Evolutionary conservation across 1,284 basidiomycete species (phyloP).

Genomic region (Sanghuangporus weigelae): DNA sequence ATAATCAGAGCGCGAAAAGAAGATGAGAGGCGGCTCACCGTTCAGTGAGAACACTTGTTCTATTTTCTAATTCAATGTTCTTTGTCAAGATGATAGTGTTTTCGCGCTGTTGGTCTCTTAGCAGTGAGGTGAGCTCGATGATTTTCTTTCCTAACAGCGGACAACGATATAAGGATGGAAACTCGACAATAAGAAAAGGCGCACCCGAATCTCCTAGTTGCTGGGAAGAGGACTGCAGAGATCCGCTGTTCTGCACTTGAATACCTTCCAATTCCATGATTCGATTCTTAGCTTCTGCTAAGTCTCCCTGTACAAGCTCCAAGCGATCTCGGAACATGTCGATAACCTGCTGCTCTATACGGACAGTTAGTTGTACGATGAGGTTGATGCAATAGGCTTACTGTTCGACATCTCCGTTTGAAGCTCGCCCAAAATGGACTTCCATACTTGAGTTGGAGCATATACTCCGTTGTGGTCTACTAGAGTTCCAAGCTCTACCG

Average conservation of each 20-base stretch:
- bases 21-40: background rate
- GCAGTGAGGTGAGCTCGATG: background rate
- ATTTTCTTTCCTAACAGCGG: background rate
- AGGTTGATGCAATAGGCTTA: background rate
- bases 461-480: slow-evolving; percentile 3
- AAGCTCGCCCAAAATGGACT: slow-evolving; percentile 6
- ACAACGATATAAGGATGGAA: background rate
- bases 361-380: background rate
- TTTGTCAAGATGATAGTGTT: slow-evolving; percentile 2
- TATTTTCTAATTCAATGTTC: slow-evolving; percentile 6
- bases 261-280: slow-evolving; percentile 10
- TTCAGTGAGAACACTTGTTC: background rate
- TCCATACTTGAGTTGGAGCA: slow-evolving; percentile 11
- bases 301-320: slow-evolving; percentile 14
- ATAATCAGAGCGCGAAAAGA: background rate
- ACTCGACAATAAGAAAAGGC: background rate
- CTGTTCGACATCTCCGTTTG: slow-evolving; percentile 6
- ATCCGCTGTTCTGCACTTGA: background rate
- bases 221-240: background rate
- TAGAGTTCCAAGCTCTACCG: slow-evolving; percentile 5
- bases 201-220: slow-evolving; percentile 8
- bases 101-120: slow-evolving; percentile 5
- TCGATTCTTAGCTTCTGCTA: slow-evolving; percentile 14
- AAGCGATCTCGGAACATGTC: slow-evolving; percentile 16
- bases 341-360: slow-evolving; percentile 15